Conservation (phyloP, 2,329 filamentous ascomycete species). For the Chaetomium strumarium region DNA sequence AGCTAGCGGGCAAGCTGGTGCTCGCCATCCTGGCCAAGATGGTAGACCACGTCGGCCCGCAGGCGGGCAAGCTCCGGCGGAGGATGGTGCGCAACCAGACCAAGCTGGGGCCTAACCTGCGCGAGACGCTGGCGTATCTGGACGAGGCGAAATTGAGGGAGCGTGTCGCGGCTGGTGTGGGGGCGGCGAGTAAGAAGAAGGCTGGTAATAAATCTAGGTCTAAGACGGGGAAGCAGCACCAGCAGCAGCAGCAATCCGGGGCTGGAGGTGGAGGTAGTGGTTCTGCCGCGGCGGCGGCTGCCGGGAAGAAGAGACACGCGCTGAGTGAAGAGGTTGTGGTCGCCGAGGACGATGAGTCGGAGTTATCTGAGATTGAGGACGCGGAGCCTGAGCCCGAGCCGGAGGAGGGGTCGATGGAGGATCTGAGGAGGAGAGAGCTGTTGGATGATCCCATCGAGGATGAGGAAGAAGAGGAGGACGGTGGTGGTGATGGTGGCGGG, state of each 20-base stretch:
- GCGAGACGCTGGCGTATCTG: slow-evolving; percentile 73
- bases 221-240: slow-evolving; percentile 23
- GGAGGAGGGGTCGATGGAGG: slow-evolving; percentile 55
- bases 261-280: slow-evolving; percentile 8
- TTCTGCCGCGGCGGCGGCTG: slow-evolving; percentile 26
- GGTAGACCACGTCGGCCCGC: slow-evolving; percentile 58
- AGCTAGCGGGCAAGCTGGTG: slow-evolving; percentile 78
- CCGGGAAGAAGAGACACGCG: slow-evolving; percentile 33
- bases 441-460: slow-evolving; percentile 42
- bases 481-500: slow-evolving; percentile 22
- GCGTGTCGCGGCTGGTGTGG: slow-evolving; percentile 26
- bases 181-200: slow-evolving; percentile 28
- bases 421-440: slow-evolving; percentile 49
- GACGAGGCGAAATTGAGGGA: slow-evolving; percentile 60
- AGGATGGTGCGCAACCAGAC: slow-evolving; percentile 72
- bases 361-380: slow-evolving; percentile 22
- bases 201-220: slow-evolving; percentile 27
- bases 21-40: slow-evolving; percentile 70
- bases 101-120: slow-evolving; percentile 79
- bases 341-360: slow-evolving; percentile 35
- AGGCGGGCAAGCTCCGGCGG: slow-evolving; percentile 59
- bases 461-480: slow-evolving; percentile 35
- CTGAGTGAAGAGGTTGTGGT: slow-evolving; percentile 42
- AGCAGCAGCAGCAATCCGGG: slow-evolving; percentile 21
- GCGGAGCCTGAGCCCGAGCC: slow-evolving; percentile 32